These are phyloP conservation scores for Celoporthe dispersa DNA, from an alignment of 2,329 filamentous ascomycete genomes.

Conservation along the genomic window DNA sequence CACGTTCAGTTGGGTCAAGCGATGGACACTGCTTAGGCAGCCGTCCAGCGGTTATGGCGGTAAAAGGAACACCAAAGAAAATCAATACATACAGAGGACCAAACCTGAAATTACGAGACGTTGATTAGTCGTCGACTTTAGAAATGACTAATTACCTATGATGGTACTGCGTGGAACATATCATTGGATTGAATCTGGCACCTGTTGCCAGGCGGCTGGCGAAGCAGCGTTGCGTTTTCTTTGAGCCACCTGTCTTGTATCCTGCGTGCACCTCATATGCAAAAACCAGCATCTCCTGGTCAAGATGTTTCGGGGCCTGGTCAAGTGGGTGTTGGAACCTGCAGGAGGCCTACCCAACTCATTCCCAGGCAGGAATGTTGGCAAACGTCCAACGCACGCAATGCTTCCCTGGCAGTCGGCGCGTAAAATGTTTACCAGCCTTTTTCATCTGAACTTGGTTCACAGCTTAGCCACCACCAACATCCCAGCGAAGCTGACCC, in stretches of 20 bases:
- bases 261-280: not conserved
- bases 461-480: not conserved
- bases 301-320: not conserved
- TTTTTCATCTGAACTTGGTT: not conserved
- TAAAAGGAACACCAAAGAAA: too few relatives aligned
- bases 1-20: not conserved
- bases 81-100: not conserved
- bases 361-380: not conserved
- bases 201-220: not conserved
- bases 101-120: not conserved
- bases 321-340: not conserved
- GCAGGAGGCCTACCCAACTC: not conserved
- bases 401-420: not conserved
- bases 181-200: not conserved
- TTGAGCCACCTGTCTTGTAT: not conserved
- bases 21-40: not conserved
- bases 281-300: not conserved
- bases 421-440: not conserved
- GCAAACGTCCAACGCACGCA: not conserved
- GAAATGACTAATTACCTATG: not conserved
- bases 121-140: too few relatives aligned
- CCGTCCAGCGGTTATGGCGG: not conserved
- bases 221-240: not conserved
- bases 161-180: not conserved
- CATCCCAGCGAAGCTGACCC: not conserved